A percentile compares a stretch with the other conserved stretches of the same genome.
These are phyloP conservation scores for Alternaria gaisen DNA, from an alignment of 2,329 filamentous ascomycete species.

Conservation along the genomic window DNA sequence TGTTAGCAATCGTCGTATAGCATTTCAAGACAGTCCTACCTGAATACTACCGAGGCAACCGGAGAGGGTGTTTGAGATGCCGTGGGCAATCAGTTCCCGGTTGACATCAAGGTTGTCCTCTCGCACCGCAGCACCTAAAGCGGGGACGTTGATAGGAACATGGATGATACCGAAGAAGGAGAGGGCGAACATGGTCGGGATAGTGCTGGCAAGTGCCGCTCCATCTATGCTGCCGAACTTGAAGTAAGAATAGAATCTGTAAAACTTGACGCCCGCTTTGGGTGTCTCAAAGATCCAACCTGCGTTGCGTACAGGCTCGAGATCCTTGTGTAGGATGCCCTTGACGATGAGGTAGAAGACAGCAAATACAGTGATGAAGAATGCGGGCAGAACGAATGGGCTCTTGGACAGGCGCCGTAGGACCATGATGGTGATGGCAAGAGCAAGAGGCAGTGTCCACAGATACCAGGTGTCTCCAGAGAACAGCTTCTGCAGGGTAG, in stretches of 20 bases:
- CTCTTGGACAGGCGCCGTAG: slow-evolving; percentile 79
- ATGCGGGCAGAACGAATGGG: slow-evolving; percentile 85
- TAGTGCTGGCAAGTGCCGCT: slow-evolving; percentile 80
- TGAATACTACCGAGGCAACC: slow-evolving; percentile 87
- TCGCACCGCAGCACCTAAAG: slow-evolving; percentile 85
- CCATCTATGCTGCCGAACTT: slow-evolving; percentile 84
- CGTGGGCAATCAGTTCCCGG: slow-evolving; percentile 89
- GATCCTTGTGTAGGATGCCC: slow-evolving; percentile 71
- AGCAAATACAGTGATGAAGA: slow-evolving; percentile 80
- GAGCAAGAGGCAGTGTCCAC: slow-evolving; percentile 80
- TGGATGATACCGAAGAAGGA: slow-evolving; percentile 98
- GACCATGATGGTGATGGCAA: slow-evolving; percentile 79
- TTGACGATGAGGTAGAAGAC: slow-evolving; percentile 82
- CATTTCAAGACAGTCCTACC: slow-evolving; percentile 40
- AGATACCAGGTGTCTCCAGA: slow-evolving; percentile 77
- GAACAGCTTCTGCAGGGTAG: slow-evolving; percentile 78
- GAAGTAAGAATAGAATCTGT: slow-evolving; percentile 96
- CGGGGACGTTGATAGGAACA: slow-evolving; percentile 97
- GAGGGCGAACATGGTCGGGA: slow-evolving; percentile 94
- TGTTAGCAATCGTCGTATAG: slow-evolving; percentile 27
- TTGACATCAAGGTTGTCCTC: slow-evolving; percentile 94
- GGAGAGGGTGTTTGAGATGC: slow-evolving; percentile 90
- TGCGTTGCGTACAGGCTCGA: slow-evolving; percentile 70
- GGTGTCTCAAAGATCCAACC: slow-evolving; percentile 96
- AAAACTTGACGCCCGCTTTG: slow-evolving; percentile 87